phyloP scores from a whole-genome alignment of 2,329 filamentous ascomycete genomes.

The Xylariaceae sp. region DNA sequence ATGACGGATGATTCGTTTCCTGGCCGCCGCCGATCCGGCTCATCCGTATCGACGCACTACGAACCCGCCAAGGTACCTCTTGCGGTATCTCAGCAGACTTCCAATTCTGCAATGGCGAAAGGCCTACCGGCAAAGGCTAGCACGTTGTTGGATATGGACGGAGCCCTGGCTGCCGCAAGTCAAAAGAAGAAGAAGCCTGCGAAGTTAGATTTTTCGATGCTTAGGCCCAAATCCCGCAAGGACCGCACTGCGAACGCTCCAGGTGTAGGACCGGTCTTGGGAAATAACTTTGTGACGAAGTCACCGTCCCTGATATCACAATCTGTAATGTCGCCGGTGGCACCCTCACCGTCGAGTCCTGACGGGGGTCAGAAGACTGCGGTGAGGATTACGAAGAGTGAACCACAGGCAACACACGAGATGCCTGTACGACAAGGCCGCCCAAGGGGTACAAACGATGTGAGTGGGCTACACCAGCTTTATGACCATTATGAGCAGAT shows the following conservation, averaged over 20 bases:
- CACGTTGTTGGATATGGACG: constrained; percentile 51
- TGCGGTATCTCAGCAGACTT: constrained; percentile 62
- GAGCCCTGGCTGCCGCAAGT: constrained; percentile 31
- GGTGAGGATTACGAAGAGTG: constrained; percentile 18
- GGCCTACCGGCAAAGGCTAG: constrained; percentile 53
- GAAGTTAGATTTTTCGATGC: constrained; percentile 51
- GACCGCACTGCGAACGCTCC: constrained; percentile 34
- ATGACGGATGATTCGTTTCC: constrained; percentile 49
- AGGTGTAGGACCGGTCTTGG: constrained; percentile 36
- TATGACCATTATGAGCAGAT: constrained; percentile 63
- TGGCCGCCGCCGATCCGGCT: constrained; percentile 54
- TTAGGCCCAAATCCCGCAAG: constrained; percentile 43
- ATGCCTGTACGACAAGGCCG: constrained; percentile 21
- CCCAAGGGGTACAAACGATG: constrained; percentile 36
- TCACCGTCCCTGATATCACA: constrained; percentile 49
- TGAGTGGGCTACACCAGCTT: constrained; percentile 50
- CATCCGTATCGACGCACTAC: constrained; percentile 60
- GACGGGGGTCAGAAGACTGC: constrained; percentile 12
- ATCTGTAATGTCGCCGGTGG: constrained; percentile 10
- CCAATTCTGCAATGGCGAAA: constrained; percentile 60
- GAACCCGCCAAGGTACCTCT: constrained; percentile 59
- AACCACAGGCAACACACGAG: constrained; percentile 28
- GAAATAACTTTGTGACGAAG: constrained; percentile 42
- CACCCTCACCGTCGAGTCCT: constrained; percentile 5
- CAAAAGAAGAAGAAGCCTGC: constrained; percentile 52